Evolutionary conservation across 176 grass and related monocot species (phyloP).

Genomic region (Metroxylon sagu): DNA sequence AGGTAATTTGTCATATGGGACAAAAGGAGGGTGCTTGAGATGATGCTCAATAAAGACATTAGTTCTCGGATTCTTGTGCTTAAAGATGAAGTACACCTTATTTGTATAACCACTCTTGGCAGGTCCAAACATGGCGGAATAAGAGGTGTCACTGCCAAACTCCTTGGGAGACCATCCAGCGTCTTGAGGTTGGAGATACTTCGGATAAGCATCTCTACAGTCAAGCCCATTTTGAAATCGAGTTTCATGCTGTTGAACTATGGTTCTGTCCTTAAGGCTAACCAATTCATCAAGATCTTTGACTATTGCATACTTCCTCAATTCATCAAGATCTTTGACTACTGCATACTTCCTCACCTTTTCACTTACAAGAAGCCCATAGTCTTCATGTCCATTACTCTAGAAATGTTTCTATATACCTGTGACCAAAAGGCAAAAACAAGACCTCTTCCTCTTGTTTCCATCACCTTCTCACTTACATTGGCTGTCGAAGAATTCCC

Average conservation of each 20-base stretch:
- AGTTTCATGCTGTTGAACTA: conserved; percentile 77
- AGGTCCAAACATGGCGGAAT: conserved; percentile 92
- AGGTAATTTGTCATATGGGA: conserved; percentile 79
- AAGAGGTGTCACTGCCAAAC: conserved; percentile 88
- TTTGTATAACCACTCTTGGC: conserved; percentile 94
- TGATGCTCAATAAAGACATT: conserved; percentile 86
- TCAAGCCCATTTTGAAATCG: conserved; percentile 86
- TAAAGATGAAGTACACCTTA: conserved; percentile 94
- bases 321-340: conserved; percentile 70
- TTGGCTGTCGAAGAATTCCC: no score
- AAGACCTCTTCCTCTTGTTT: no score
- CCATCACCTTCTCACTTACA: no score
- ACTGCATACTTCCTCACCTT: conserved; percentile 57
- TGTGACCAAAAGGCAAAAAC: conserved; percentile 11
- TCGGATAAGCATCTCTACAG: conserved; percentile 85
- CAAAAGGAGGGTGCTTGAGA: conserved; percentile 80
- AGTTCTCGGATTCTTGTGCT: conserved; percentile 91
- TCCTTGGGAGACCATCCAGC: conserved; percentile 58
- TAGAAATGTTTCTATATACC: conserved; percentile 82
- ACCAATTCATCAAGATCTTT: conserved; percentile 65
- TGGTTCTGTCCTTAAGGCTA: conserved; percentile 58
- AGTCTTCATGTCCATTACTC: conserved; percentile 90
- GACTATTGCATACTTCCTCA: conserved; percentile 76
- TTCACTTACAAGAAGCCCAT: conserved; percentile 80
- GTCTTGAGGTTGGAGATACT: conserved; percentile 76